Percentiles rank a stretch among this genome's conserved stretches.
Conservation (phyloP, 163 green algal genomes). For the Prototheca wickerhamii region DNA sequence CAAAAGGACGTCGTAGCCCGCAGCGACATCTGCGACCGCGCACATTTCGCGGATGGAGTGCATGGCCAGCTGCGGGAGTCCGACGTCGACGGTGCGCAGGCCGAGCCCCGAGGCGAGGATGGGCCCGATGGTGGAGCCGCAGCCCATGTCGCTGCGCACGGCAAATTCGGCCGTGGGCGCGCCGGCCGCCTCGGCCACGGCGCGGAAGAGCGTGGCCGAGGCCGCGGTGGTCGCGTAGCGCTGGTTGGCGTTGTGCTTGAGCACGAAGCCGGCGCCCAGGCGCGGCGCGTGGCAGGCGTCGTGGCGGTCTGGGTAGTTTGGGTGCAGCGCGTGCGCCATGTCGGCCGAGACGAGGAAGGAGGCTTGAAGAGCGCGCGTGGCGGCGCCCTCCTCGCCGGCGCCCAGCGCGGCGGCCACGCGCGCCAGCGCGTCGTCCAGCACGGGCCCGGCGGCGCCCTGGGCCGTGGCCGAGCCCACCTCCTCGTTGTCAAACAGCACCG, state of each 20-base stretch:
- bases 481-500: constrained; percentile 95
- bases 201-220: constrained; percentile 76
- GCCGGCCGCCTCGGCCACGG: constrained; percentile 38
- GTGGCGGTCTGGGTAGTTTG: constrained; percentile 80
- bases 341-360: constrained; percentile 72
- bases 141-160: constrained; percentile 93
- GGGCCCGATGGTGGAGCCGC: constrained; percentile 84
- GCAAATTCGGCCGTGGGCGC: constrained; percentile 78
- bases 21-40: constrained; percentile 4
- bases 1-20: constrained; percentile 8
- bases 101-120: constrained; percentile 43
- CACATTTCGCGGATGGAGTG: constrained; percentile 79
- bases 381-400: constrained; percentile 38
- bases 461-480: constrained; percentile 75
- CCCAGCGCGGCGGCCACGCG: constrained; percentile 51
- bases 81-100: constrained; percentile 88
- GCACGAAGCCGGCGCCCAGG: constrained; percentile 72
- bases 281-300: constrained; percentile 54
- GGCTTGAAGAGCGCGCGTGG: constrained; percentile 52
- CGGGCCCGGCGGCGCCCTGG: constrained; percentile 55
- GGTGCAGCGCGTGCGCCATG: constrained; percentile 91
- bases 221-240: constrained; percentile 89
- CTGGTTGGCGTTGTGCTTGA: constrained; percentile 96
- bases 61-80: constrained; percentile 87
- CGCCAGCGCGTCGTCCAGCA: constrained; percentile 78